phyloP scores from a whole-genome alignment of 768 basidiomycete genomes.

The Amanita pallidorosea region DNA sequence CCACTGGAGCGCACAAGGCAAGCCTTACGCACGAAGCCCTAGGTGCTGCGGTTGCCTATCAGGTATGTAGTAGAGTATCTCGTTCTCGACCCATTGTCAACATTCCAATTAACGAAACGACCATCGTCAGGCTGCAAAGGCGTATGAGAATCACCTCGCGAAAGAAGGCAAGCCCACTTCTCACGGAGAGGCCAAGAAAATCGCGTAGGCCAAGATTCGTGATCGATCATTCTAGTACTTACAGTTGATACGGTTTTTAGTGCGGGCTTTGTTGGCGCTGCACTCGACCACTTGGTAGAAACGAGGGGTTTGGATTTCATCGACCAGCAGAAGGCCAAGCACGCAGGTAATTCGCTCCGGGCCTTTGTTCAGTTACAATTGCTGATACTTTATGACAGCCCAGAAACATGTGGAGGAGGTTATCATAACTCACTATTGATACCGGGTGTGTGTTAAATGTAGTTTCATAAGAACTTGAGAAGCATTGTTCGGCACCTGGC shows the following conservation, averaged over 20 bases:
- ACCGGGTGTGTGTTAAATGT: no score
- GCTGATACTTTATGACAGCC: not conserved
- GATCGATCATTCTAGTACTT: not conserved
- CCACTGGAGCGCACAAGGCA: constrained; percentile 37
- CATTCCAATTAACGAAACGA: not conserved
- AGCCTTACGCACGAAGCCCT: constrained; percentile 54
- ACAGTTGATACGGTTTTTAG: constrained; percentile 10
- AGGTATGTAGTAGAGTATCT: constrained; percentile 27
- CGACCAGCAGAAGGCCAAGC: constrained; percentile 15
- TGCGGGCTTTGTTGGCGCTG: constrained; percentile 45
- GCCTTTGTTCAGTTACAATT: no score
- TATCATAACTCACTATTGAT: not conserved
- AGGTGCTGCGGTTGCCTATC: constrained; percentile 56
- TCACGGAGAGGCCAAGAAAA: constrained; percentile 47
- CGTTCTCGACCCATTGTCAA: not conserved
- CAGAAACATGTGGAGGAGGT: not conserved
- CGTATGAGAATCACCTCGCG: constrained; percentile 44
- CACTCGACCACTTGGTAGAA: constrained; percentile 44
- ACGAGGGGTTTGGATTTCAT: constrained; percentile 33
- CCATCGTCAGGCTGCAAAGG: constrained; percentile 44
- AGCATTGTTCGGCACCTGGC: no score
- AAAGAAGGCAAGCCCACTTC: constrained; percentile 34
- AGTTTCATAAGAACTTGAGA: no score
- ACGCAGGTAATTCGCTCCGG: constrained; percentile 8
- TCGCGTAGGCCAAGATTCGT: constrained; percentile 22